phyloP scores from a whole-genome alignment of 768 basidiomycete genomes.

The Mycena galopus region DNA sequence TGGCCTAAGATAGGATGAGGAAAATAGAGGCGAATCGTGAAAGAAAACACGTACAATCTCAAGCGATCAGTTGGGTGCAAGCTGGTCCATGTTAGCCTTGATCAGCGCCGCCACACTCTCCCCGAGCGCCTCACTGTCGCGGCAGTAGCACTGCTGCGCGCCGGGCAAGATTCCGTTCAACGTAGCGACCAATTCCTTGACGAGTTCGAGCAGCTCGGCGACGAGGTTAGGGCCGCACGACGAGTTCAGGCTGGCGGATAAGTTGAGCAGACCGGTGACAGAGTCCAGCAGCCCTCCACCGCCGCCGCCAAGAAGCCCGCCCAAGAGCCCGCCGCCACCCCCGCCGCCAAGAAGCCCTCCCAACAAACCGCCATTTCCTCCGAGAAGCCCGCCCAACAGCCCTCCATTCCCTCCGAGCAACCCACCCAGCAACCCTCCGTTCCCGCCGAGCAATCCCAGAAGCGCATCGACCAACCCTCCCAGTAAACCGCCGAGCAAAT shows the following conservation, averaged over 20 bases:
- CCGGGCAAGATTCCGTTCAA: constrained; percentile 7
- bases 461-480: neutral
- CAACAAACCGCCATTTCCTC: neutral
- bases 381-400: neutral
- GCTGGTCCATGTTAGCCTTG: constrained; percentile 16
- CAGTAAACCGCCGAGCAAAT: constrained; percentile 6
- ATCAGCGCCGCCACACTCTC: constrained; percentile 11
- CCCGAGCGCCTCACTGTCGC: neutral
- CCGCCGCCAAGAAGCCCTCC: neutral
- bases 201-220: constrained; percentile 15
- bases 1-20: neutral
- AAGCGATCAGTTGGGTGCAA: neutral
- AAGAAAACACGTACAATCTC: neutral
- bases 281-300: constrained; percentile 14
- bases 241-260: constrained; percentile 5
- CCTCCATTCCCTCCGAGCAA: neutral
- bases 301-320: constrained; percentile 8
- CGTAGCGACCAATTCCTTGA: constrained; percentile 18
- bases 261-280: constrained; percentile 16
- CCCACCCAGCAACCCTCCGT: constrained; percentile 9
- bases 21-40: neutral
- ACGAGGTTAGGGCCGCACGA: constrained; percentile 24
- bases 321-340: neutral
- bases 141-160: constrained; percentile 15
- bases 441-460: constrained; percentile 8